Conservation (phyloP, 306 rosid species). For the Dicorynia guianensis region DNA sequence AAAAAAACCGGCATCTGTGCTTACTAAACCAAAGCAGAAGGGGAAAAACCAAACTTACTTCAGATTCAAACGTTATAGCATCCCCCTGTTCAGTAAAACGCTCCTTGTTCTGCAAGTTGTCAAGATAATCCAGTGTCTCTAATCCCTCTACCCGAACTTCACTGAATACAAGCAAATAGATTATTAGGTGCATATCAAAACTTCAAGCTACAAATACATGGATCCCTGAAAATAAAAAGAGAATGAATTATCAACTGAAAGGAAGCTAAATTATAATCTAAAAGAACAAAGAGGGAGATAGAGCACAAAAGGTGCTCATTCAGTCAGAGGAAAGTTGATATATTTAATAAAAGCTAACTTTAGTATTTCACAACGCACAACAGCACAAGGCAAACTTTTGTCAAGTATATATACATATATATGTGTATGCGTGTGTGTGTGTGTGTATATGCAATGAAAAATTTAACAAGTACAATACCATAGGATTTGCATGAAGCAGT, state of each 20-base stretch:
- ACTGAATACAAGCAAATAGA: slow-evolving; percentile 64
- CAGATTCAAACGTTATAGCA: slow-evolving; percentile 96
- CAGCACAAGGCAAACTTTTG: background rate
- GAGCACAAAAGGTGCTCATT: slow-evolving; percentile 12
- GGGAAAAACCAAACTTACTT: slow-evolving; percentile 58
- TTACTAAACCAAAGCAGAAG: slow-evolving; percentile 26
- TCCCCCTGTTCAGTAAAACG: slow-evolving; percentile 97
- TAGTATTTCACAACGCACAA: slow-evolving; percentile 21
- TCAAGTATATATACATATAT: background rate
- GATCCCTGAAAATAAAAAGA: slow-evolving; percentile 2
- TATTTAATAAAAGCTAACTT: slow-evolving; percentile 24
- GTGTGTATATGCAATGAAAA: background rate
- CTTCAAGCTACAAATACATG: background rate
- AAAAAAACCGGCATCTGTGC: slow-evolving; percentile 1
- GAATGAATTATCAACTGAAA: background rate
- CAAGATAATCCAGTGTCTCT: slow-evolving; percentile 95
- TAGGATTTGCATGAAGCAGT: slow-evolving; percentile 25
- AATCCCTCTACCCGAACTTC: slow-evolving; percentile 98
- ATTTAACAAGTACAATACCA: slow-evolving; percentile 5
- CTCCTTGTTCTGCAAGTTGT: slow-evolving; percentile 82
- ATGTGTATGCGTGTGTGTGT: no score
- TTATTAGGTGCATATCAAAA: slow-evolving; percentile 31
- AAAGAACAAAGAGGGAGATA: background rate
- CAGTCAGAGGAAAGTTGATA: slow-evolving; percentile 27
- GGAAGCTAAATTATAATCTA: background rate